Conservation (phyloP, 140 eudicot species). For the Oenanthe javanica region DNA sequence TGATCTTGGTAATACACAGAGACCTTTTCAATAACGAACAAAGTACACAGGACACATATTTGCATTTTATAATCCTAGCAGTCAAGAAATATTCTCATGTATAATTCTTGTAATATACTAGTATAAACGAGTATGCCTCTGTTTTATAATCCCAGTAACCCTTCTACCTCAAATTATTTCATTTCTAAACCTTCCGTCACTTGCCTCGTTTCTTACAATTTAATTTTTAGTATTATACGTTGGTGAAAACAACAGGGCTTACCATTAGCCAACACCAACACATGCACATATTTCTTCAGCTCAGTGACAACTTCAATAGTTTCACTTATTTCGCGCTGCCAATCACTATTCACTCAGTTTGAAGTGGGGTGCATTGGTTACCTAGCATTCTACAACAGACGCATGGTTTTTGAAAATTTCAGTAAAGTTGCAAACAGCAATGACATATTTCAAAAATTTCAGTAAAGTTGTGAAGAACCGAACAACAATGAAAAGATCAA, state of each 20-base stretch:
- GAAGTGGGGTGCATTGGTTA: not conserved
- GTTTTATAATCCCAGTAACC: too few species aligned
- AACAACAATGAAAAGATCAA: not conserved
- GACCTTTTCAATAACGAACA: not conserved
- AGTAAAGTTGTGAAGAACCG: not conserved
- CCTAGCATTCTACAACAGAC: not conserved
- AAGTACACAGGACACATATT: not conserved
- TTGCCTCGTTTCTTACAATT: not conserved
- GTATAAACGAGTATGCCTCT: not conserved
- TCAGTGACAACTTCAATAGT: too few species aligned
- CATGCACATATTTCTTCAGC: not conserved
- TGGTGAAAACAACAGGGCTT: not conserved
- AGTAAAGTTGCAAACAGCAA: not conserved
- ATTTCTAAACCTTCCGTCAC: not conserved
- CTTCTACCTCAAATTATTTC: not conserved
- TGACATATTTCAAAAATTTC: not conserved
- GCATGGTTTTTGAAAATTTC: too few species aligned
- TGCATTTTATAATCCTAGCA: not conserved
- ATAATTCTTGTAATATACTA: too few species aligned
- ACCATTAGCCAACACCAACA: not conserved
- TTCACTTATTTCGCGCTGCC: too few species aligned
- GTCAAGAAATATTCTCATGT: not conserved
- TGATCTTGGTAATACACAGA: not conserved
- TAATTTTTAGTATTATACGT: not conserved
- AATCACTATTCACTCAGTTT: too few species aligned